Conservation (phyloP, 139 green algal genomes). For the Monoraphidium neglectum region DNA sequence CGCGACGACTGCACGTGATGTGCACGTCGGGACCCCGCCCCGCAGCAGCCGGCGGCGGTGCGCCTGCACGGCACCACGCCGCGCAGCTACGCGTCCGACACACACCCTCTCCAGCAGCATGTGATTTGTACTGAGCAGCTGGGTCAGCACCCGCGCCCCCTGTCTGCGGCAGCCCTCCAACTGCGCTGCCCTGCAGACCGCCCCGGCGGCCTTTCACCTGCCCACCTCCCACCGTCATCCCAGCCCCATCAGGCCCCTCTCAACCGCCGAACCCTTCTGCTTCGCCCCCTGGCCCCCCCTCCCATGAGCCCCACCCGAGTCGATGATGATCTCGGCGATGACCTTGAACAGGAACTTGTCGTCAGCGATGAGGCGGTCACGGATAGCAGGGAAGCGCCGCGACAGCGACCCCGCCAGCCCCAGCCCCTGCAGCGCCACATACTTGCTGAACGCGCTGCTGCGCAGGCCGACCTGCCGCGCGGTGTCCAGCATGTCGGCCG, state of each 20-base stretch:
- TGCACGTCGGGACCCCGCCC: too few species aligned
- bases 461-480: constrained; percentile 48
- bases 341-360: constrained; percentile 90
- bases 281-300: neutral
- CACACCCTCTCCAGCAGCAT: too few species aligned
- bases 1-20: too few species aligned
- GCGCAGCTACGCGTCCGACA: too few species aligned
- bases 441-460: constrained; percentile 31
- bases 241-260: neutral
- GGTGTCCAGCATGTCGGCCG: constrained; percentile 54
- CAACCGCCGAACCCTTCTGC: neutral
- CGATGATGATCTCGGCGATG: constrained; percentile 86
- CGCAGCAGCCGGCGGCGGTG: too few species aligned
- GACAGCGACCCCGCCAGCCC: constrained; percentile 57
- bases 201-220: neutral
- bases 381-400: constrained; percentile 62
- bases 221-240: neutral
- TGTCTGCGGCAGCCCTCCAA: too few species aligned
- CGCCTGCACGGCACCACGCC: too few species aligned
- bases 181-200: too few species aligned
- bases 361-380: constrained; percentile 86
- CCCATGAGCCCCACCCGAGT: constrained; percentile 64
- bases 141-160: too few species aligned
- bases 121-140: too few species aligned
- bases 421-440: constrained; percentile 33